These are phyloP conservation scores for Russula compacta DNA, from an alignment of 768 basidiomycete genomes.

Conservation along the genomic window DNA sequence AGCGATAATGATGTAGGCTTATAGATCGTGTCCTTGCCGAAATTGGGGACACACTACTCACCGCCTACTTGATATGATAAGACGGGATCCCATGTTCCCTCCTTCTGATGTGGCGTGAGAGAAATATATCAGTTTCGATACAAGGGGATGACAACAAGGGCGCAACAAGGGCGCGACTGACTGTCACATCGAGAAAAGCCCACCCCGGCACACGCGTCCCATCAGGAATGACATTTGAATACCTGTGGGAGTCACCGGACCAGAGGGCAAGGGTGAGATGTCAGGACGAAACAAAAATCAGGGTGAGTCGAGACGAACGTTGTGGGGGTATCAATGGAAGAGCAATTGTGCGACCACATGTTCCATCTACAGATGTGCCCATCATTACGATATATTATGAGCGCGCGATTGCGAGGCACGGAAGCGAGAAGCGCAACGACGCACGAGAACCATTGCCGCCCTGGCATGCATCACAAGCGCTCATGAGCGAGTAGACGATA, in stretches of 20 bases:
- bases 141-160: background rate
- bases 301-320: background rate
- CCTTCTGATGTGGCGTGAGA: background rate
- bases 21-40: background rate
- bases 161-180: background rate
- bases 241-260: too few relatives aligned
- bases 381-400: background rate
- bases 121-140: too few relatives aligned
- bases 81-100: background rate
- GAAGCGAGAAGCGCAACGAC: background rate
- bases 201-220: slow-evolving; percentile 4
- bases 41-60: background rate
- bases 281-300: background rate
- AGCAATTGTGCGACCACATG: background rate
- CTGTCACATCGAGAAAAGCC: slow-evolving; percentile 9
- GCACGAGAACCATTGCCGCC: slow-evolving; percentile 17
- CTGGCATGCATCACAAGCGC: slow-evolving; percentile 31
- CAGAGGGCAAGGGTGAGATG: too few relatives aligned
- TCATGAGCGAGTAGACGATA: slow-evolving; percentile 29
- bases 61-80: slow-evolving; percentile 1
- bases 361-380: background rate
- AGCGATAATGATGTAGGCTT: too few relatives aligned
- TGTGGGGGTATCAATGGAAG: background rate
- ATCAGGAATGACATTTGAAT: background rate
- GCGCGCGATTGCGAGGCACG: background rate